Conservation (phyloP, 2,329 filamentous ascomycete genomes). For the Aureobasidium musti region DNA sequence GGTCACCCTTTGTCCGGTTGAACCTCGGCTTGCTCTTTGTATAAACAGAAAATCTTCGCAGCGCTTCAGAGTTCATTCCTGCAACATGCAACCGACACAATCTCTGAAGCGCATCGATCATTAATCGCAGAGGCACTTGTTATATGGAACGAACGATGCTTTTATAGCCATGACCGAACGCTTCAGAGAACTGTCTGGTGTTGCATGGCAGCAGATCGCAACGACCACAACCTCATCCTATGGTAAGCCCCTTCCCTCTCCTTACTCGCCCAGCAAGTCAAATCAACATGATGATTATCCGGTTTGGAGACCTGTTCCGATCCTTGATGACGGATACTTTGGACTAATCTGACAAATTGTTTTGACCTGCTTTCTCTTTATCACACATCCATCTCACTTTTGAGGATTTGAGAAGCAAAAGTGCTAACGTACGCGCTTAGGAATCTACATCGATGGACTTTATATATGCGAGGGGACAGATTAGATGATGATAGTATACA, state of each 20-base stretch:
- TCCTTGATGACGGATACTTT: conserved; percentile 18
- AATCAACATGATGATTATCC: conserved; percentile 25
- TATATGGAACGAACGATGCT: background rate
- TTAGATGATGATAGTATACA: background rate
- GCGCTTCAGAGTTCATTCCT: too few relatives aligned
- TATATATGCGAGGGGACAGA: background rate
- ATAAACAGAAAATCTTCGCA: background rate
- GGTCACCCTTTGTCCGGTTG: background rate
- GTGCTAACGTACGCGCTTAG: background rate
- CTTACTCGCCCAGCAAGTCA: background rate
- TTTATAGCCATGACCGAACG: background rate
- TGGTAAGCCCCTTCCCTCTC: background rate
- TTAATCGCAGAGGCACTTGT: background rate
- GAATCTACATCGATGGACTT: too few relatives aligned
- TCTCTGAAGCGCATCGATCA: background rate
- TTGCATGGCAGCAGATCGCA: too few relatives aligned
- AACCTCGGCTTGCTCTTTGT: background rate
- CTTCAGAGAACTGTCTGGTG: background rate
- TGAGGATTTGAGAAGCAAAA: background rate
- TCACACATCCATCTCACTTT: too few relatives aligned
- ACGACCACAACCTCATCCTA: background rate
- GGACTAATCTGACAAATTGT: conserved; percentile 23
- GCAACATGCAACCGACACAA: conserved; percentile 7
- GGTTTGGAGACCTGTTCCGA: conserved; percentile 28
- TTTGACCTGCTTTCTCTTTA: background rate